Percentiles rank a stretch among this genome's conserved stretches.
These are phyloP conservation scores for Exophiala sp. DNA, from an alignment of 2,329 filamentous ascomycete species.

Conservation along the genomic window DNA sequence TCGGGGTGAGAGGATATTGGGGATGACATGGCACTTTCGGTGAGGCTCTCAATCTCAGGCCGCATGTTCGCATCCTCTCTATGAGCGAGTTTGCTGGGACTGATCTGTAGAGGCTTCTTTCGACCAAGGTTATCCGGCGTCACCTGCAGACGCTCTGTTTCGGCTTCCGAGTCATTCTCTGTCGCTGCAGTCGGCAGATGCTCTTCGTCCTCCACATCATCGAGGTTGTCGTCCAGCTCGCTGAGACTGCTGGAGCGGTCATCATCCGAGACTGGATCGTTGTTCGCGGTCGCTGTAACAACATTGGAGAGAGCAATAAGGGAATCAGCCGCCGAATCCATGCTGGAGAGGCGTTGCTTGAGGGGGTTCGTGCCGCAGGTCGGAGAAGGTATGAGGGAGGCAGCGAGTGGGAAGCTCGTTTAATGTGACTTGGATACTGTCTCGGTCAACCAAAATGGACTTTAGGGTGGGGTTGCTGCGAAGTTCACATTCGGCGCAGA, in stretches of 20 bases:
- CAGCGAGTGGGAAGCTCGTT: not conserved
- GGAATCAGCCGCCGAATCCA: constrained; percentile 37
- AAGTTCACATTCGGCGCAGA: no score
- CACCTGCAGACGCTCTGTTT: constrained; percentile 86
- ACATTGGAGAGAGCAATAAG: constrained; percentile 34
- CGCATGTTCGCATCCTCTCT: constrained; percentile 25
- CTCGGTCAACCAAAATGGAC: constrained; percentile 5
- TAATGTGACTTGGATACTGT: not conserved
- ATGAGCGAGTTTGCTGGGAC: constrained; percentile 70
- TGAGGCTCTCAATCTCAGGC: constrained; percentile 34
- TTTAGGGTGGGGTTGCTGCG: no score
- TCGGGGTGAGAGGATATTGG: constrained; percentile 26
- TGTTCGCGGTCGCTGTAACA: constrained; percentile 33
- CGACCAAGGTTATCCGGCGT: constrained; percentile 64
- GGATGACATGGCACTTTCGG: constrained; percentile 32
- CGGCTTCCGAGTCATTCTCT: constrained; percentile 73
- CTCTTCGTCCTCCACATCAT: constrained; percentile 26
- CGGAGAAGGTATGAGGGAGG: not conserved
- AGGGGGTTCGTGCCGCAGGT: not conserved
- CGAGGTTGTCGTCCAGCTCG: constrained; percentile 77
- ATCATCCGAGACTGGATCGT: constrained; percentile 52
- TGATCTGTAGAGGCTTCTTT: constrained; percentile 58
- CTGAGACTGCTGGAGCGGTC: constrained; percentile 84
- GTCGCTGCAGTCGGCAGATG: constrained; percentile 41
- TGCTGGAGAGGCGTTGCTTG: constrained; percentile 21